Evolutionary conservation across 257 asterid genomes (phyloP).

Genomic region (Cinchona pubescens): DNA sequence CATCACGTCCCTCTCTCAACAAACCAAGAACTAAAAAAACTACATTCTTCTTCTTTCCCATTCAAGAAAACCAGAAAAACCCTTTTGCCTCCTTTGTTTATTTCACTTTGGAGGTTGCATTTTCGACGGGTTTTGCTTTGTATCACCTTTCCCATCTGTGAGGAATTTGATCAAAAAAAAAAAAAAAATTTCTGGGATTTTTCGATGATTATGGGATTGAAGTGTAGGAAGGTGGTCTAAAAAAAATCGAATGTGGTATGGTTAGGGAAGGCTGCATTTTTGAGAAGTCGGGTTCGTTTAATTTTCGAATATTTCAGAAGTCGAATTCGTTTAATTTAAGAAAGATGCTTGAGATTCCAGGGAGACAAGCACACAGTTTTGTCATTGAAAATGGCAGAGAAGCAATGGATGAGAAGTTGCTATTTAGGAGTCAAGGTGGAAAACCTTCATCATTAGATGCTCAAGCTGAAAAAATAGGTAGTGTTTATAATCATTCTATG

Average conservation of each 20-base stretch:
- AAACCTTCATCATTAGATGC: conserved; percentile 20
- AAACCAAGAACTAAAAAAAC: conserved; percentile 9
- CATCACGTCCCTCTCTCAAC: conserved; percentile 40
- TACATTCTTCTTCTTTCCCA: conserved; percentile 7
- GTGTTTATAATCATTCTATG: conserved; percentile 18
- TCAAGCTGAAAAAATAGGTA: conserved; percentile 22
- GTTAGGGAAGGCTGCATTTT: conserved; percentile 34
- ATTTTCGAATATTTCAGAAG: conserved; percentile 38
- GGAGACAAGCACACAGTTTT: conserved; percentile 31
- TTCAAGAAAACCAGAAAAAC: conserved; percentile 29
- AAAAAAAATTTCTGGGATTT: background rate
- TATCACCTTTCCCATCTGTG: background rate
- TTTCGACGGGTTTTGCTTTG: conserved; percentile 14
- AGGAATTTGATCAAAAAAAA: background rate
- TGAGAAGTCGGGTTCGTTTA: conserved; percentile 48
- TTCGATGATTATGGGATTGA: background rate
- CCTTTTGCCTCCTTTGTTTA: conserved; percentile 26
- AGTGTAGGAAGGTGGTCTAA: background rate
- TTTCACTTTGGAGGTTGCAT: background rate
- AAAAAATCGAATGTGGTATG: conserved; percentile 18
- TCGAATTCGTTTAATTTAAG: conserved; percentile 48
- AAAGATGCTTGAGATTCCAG: conserved; percentile 46
- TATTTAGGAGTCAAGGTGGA: conserved; percentile 24
- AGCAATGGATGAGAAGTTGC: conserved; percentile 20
- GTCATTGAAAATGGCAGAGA: conserved; percentile 35